Evolutionary conservation across 768 basidiomycete genomes (phyloP).

Genomic region (Boletus coccyginus): DNA sequence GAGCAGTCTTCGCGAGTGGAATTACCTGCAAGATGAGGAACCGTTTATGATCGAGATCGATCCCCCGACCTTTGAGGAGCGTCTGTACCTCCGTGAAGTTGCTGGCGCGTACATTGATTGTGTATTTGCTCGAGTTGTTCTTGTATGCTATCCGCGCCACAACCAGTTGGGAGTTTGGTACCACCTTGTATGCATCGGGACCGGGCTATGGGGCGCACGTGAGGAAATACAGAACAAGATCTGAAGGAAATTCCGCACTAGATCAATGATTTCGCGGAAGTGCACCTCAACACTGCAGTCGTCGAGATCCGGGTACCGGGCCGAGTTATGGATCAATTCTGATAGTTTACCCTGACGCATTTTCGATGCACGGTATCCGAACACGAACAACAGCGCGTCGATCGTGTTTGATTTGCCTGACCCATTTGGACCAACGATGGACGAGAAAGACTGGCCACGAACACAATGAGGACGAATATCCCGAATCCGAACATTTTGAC

Average conservation of each 20-base stretch:
- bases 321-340: conserved; percentile 97
- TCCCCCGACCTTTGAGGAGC: conserved; percentile 87
- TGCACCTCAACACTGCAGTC: conserved; percentile 94
- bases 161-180: conserved; percentile 78
- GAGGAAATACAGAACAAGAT: neutral
- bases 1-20: neutral
- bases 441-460: conserved; percentile 78
- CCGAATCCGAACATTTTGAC: neutral
- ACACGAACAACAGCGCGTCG: conserved; percentile 95
- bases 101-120: conserved; percentile 75
- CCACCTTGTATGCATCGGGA: conserved; percentile 77
- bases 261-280: conserved; percentile 92
- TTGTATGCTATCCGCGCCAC: conserved; percentile 87
- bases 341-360: conserved; percentile 97
- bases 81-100: conserved; percentile 88
- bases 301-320: conserved; percentile 76
- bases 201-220: conserved; percentile 59
- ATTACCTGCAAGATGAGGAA: conserved; percentile 93
- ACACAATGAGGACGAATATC: neutral
- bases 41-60: conserved; percentile 96
- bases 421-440: conserved; percentile 97
- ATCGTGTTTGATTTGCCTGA: conserved; percentile 99
- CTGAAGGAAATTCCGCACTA: conserved; percentile 48
- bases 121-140: conserved; percentile 88
- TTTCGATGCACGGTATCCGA: conserved; percentile 95